Evolutionary conservation across 225 moss, liverwort and hornwort species (phyloP).

Genomic region (Physcomitrium patens): DNA sequence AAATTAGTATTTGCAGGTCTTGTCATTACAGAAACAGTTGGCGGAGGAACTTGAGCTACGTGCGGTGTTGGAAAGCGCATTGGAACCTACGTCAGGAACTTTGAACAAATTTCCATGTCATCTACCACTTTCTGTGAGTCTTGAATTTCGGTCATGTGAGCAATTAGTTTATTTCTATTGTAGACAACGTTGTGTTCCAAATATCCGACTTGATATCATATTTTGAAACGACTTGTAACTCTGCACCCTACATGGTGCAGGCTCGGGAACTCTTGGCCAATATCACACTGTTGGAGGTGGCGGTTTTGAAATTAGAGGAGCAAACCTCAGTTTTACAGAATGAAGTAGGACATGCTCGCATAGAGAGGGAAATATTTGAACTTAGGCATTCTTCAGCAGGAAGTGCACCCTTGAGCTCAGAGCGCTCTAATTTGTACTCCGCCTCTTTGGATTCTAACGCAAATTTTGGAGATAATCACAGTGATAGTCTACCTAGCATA

Average conservation of each 20-base stretch:
- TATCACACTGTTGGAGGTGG: slow-evolving; percentile 68
- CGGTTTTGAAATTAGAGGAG: slow-evolving; percentile 75
- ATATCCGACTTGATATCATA: slow-evolving; percentile 19
- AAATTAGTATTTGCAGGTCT: slow-evolving; percentile 56
- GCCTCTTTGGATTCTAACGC: slow-evolving; percentile 17
- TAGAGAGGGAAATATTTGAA: slow-evolving; percentile 67
- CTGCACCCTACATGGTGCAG: slow-evolving; percentile 38
- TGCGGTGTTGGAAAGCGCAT: slow-evolving; percentile 60
- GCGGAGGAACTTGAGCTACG: slow-evolving; percentile 77
- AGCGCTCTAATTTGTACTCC: slow-evolving; percentile 31
- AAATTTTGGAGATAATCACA: slow-evolving; percentile 22
- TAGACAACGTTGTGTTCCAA: background rate
- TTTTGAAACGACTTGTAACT: slow-evolving; percentile 18
- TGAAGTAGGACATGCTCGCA: slow-evolving; percentile 65
- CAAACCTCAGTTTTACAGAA: slow-evolving; percentile 52
- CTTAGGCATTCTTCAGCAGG: slow-evolving; percentile 42
- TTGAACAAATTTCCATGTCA: slow-evolving; percentile 59
- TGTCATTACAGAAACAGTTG: slow-evolving; percentile 72
- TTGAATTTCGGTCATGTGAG: slow-evolving; percentile 14
- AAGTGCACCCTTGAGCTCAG: slow-evolving; percentile 24
- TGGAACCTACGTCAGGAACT: slow-evolving; percentile 48
- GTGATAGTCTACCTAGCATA: slow-evolving; percentile 16
- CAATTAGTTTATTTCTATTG: background rate
- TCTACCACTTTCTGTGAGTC: slow-evolving; percentile 66
- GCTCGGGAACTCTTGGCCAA: slow-evolving; percentile 74